Percentiles rank a stretch among this genome's conserved stretches.
phyloP scores from a whole-genome alignment of 768 basidiomycete species.

The Auriscalpium vulgare region DNA sequence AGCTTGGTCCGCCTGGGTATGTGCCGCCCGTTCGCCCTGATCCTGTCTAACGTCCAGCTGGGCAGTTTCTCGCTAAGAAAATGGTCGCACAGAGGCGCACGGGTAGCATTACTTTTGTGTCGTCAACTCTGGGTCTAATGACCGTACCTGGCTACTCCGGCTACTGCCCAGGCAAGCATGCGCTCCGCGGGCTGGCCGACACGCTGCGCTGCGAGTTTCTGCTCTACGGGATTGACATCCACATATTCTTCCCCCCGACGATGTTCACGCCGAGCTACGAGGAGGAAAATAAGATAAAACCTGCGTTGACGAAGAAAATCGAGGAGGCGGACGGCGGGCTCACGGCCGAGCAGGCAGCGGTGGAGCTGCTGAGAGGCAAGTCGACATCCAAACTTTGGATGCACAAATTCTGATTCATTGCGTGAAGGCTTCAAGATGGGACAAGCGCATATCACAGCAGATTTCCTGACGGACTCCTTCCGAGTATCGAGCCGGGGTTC shows the following conservation, averaged over 20 bases:
- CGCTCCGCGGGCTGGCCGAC: conserved; percentile 79
- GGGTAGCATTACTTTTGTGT: conserved; percentile 68
- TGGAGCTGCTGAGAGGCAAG: not conserved
- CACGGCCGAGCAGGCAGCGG: not conserved
- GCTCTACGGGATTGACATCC: conserved; percentile 67
- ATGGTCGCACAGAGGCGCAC: conserved; percentile 48
- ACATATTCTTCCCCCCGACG: conserved; percentile 75
- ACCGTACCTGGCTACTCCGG: conserved; percentile 67
- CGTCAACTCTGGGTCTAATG: conserved; percentile 67
- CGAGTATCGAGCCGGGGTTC: not conserved
- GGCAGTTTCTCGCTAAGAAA: conserved; percentile 56
- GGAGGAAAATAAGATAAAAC: conserved; percentile 69
- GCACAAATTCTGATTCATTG: not conserved
- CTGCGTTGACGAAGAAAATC: conserved; percentile 62
- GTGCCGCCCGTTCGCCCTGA: conserved; percentile 12
- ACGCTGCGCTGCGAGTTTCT: conserved; percentile 69
- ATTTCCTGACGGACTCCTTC: not conserved
- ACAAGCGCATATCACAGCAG: not conserved
- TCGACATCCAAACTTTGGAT: not conserved
- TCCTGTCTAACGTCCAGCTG: not conserved
- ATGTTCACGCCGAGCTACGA: conserved; percentile 72
- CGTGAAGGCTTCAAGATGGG: not conserved
- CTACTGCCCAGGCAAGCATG: conserved; percentile 80
- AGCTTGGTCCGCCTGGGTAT: conserved; percentile 43
- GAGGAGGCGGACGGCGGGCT: conserved; percentile 50